Base-by-base conservation (phyloP, 2,329 filamentous ascomycete species). In the Colletotrichum siamense region DNA sequence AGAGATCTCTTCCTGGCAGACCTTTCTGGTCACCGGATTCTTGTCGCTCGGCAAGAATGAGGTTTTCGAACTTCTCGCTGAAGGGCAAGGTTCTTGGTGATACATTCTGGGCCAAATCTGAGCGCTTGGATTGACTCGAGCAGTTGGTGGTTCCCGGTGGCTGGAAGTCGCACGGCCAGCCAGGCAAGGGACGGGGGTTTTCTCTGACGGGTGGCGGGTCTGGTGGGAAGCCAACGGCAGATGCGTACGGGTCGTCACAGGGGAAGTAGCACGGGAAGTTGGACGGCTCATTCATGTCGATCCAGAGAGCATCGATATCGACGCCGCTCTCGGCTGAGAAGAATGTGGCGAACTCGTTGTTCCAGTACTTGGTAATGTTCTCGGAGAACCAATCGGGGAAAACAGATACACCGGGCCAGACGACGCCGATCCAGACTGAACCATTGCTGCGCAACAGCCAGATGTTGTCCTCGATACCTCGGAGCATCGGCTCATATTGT, bases 371-470 rank as follows among this genome's bases (percentile, higher is more conserved):
- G 64, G 92, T 89, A 3, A 92, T 91, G 68, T 91, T 91, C 9
- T 89, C 88, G 22, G 92, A 86, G 81, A 96, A 95, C 94, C 94
- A 96, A 82, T 96, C 95, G 0, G 94, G 94, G 84, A 93, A 95
- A 13, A 90, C 93, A 0, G 93, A 91, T 16, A 92, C 89, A 62
- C 95, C 95, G 8, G 95, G 93, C 95, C 95, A 96, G 26, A 96
- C 94, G 18, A 95, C 93, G 18, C 94, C 92, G 61, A 89, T 84
- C 84, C 87, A 91, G 67, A 87, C 83, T 1, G 88, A 89, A 10
- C 90, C 93, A 79, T 95, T 92, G 49, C 82, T 80, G 9, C 86
- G 84, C 59, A 86, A 84, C 16, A 91, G 81, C 80, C 89, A 91
- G 73, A 89, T 79, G 85, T 91, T 82, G 32, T 85, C 81, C 79